Evolutionary conservation across 345 rosid genomes (phyloP), one percentile per base, ranked within the genome.

Genomic region (Erucastrum elatum): DNA sequence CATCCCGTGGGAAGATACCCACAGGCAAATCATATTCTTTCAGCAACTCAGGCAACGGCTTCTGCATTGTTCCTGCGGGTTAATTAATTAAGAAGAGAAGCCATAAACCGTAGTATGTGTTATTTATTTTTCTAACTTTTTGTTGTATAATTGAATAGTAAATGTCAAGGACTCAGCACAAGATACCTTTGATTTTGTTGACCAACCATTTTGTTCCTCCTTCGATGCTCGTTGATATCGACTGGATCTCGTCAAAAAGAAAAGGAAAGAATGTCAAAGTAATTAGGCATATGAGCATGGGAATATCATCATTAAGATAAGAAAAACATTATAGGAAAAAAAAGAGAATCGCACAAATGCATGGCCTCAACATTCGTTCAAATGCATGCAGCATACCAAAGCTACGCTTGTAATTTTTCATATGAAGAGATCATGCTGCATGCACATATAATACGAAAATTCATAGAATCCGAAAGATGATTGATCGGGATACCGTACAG

Each of bases 121-220:
- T 53, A 6, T 53, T 12, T 53, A 56, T 56, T 21, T 17, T 12
- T 56, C 61, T 56, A 56, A 2, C 8, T 17, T 27, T 10, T 61
- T 27, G 7, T 61, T 61, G 64, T 11, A 27, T 26, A 26, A 26
- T 2, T n/a, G 15, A 60, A 56, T 8, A 8, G 10, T 53, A 13
- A 49, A 10, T 34, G 25, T 34, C 59, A 35, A 51, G 8, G 26
- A 31, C 66, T 39, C 25, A 13, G 21, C 30, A 53, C 34, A 13
- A 58, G 46, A 55, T 72, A 90, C 98, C 99, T 95, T 93, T 95
- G 55, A 95, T 49, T 82, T 91, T 95, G 88, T 90, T 93, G 77
- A 95, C 98, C 82, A 93, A 39, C 97, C 98, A 93, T 84, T 87
- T 95, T 10, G 98, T 81, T 80, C 98, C 98, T 80, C 91, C 97